Percentiles rank a stretch among this genome's conserved stretches.
phyloP scores from a whole-genome alignment of 306 rosid species.

The Pyrus pyrifolia region DNA sequence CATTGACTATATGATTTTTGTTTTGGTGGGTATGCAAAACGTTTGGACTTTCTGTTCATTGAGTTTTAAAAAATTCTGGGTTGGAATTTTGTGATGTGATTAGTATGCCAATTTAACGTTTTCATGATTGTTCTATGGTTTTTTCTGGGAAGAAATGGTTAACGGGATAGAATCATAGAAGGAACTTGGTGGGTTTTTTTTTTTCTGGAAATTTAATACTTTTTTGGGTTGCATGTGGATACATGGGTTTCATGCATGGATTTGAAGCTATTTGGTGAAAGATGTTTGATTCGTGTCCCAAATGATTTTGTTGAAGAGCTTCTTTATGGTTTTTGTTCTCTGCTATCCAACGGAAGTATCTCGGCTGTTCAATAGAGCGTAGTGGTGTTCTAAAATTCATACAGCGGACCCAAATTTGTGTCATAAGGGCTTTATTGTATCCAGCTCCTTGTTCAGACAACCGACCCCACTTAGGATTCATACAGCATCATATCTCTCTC shows the following conservation, averaged over 20 bases:
- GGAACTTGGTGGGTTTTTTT: not conserved
- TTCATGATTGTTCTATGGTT: not conserved
- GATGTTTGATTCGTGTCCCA: not conserved
- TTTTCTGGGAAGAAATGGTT: not conserved
- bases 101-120: not conserved
- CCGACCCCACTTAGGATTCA: too few species aligned
- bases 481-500: not conserved
- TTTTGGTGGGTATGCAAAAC: not conserved
- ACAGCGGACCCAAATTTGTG: too few species aligned
- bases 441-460: too few species aligned
- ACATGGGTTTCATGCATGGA: not conserved
- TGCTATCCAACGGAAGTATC: not conserved
- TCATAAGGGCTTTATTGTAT: too few species aligned
- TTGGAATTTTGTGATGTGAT: not conserved
- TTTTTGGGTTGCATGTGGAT: not conserved
- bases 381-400: too few species aligned
- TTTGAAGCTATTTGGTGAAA: not conserved
- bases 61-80: not conserved
- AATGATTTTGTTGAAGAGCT: not conserved
- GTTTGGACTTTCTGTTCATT: not conserved
- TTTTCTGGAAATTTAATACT: not conserved
- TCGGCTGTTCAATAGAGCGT: too few species aligned
- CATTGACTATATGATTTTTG: constrained; percentile 2
- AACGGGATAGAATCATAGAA: not conserved
- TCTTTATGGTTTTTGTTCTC: not conserved